These are phyloP conservation scores for Ceratocystis smalleyi DNA, from an alignment of 2,329 filamentous ascomycete species.

Conservation along the genomic window DNA sequence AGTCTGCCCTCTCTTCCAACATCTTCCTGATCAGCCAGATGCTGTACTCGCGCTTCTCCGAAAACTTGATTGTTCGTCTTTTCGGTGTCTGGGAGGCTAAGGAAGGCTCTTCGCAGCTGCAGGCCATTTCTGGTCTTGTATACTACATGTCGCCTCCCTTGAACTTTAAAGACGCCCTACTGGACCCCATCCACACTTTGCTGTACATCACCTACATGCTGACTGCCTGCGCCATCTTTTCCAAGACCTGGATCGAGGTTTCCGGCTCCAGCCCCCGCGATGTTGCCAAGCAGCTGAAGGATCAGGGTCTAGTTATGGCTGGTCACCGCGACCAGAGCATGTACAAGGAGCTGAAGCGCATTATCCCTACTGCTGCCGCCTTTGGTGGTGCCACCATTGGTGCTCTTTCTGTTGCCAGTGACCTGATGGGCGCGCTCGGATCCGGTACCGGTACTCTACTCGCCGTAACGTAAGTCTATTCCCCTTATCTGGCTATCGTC, in stretches of 20 bases:
- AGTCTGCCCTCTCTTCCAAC: slow-evolving; percentile 96
- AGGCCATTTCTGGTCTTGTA: slow-evolving; percentile 79
- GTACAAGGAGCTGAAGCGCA: slow-evolving; percentile 99
- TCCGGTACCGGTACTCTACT: slow-evolving; percentile 95
- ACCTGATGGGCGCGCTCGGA: slow-evolving; percentile 88
- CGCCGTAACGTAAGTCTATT: slow-evolving; percentile 76
- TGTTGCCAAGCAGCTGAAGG: slow-evolving; percentile 98
- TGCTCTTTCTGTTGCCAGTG: slow-evolving; percentile 85
- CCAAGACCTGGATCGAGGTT: slow-evolving; percentile 99
- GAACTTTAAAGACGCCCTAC: slow-evolving; percentile 91
- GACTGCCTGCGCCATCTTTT: slow-evolving; percentile 92
- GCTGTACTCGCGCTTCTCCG: slow-evolving; percentile 96
- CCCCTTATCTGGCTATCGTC: background rate
- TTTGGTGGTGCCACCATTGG: slow-evolving; percentile 99
- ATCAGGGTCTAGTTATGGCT: slow-evolving; percentile 98
- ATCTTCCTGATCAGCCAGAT: slow-evolving; percentile 98
- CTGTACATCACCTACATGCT: slow-evolving; percentile 98
- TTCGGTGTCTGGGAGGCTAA: slow-evolving; percentile 97
- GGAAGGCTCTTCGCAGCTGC: slow-evolving; percentile 90
- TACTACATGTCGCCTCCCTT: slow-evolving; percentile 99
- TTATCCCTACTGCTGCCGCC: slow-evolving; percentile 93
- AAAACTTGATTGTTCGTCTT: slow-evolving; percentile 94
- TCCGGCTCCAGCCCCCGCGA: slow-evolving; percentile 94
- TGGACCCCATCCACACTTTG: slow-evolving; percentile 91
- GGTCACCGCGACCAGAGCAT: slow-evolving; percentile 99